phyloP scores from a whole-genome alignment of 2,329 filamentous ascomycete species.

The Sporothrix euskadiensis region DNA sequence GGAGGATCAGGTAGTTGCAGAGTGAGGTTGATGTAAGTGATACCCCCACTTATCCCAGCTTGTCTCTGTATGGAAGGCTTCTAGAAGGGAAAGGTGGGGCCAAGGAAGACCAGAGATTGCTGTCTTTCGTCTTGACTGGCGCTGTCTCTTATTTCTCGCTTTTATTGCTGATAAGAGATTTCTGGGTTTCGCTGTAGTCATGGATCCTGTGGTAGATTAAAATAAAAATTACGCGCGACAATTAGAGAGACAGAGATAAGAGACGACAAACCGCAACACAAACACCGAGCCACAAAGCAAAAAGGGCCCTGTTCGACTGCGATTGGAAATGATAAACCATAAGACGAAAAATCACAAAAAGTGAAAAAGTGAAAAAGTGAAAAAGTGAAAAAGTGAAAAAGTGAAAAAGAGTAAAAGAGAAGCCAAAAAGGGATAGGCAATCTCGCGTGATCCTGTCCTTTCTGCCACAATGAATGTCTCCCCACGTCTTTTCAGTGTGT shows the following conservation, averaged over 20 bases:
- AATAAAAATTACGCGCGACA: slow-evolving; percentile 21
- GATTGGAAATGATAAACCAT: neutral
- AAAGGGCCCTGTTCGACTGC: neutral
- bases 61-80: slow-evolving; percentile 29
- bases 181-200: neutral
- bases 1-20: neutral
- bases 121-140: neutral
- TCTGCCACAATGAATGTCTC: neutral
- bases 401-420: neutral
- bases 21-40: neutral
- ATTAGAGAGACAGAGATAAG: slow-evolving; percentile 19
- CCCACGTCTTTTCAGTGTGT: neutral
- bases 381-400: neutral
- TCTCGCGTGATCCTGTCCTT: neutral
- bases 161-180: slow-evolving; percentile 25
- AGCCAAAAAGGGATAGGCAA: neutral
- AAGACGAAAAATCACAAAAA: neutral
- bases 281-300: neutral
- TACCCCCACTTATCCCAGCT: neutral
- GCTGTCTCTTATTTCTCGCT: neutral
- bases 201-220: slow-evolving; percentile 1
- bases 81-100: slow-evolving; percentile 27
- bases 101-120: neutral
- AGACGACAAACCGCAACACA: neutral
- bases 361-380: neutral